Conservation (phyloP, 2,329 filamentous ascomycete species). For the Cladophialophora immunda region DNA sequence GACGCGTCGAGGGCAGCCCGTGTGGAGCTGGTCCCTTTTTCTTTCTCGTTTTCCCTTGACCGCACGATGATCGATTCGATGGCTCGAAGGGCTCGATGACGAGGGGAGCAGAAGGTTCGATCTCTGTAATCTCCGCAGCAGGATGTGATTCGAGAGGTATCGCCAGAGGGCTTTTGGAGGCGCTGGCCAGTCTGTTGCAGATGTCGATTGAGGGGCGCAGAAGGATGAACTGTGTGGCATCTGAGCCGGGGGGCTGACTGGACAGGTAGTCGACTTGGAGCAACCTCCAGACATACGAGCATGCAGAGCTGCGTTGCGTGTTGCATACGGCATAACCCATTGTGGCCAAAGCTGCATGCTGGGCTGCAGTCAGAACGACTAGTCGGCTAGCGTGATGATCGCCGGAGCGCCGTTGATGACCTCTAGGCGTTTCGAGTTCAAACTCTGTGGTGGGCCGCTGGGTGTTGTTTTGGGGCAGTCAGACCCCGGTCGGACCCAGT, state of each 20-base stretch:
- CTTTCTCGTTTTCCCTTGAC: neutral
- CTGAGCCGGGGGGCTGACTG: neutral
- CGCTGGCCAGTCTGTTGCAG: slow-evolving; percentile 1
- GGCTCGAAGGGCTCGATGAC: neutral
- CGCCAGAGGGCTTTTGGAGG: slow-evolving; percentile 5
- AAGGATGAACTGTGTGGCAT: neutral
- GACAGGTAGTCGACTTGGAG: neutral
- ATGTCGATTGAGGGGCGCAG: slow-evolving; percentile 6
- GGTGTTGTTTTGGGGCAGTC: neutral
- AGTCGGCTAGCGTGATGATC: neutral
- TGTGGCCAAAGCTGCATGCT: neutral
- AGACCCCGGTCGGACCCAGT: neutral
- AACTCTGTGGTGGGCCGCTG: neutral
- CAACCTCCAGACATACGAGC: neutral
- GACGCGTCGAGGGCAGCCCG: neutral
- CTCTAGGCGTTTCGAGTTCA: slow-evolving; percentile 10
- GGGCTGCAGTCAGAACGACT: slow-evolving; percentile 5
- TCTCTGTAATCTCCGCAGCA: slow-evolving; percentile 15
- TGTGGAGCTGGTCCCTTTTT: neutral
- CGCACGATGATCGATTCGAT: neutral
- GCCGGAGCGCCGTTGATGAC: slow-evolving; percentile 9
- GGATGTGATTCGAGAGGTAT: slow-evolving; percentile 17
- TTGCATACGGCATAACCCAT: neutral
- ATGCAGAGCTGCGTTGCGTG: neutral
- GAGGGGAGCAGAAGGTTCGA: neutral